Evolutionary conservation across 176 grass and related monocot species (phyloP), one percentile per base, ranked within the genome.

Genomic region (Raddia distichophylla): DNA sequence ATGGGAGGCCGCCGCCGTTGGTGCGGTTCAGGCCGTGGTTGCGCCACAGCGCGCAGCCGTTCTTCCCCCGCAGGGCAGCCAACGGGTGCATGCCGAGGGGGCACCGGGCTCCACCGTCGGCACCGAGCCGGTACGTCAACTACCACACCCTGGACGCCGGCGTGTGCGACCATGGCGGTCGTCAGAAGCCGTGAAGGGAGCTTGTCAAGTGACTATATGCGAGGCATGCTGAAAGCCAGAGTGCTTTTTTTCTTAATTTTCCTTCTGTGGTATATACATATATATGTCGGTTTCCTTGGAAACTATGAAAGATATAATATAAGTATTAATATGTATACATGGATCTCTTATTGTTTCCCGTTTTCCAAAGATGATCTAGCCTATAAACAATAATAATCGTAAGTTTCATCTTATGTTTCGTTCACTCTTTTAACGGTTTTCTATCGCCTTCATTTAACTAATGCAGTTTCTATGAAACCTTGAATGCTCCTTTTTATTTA

Each of bases 51-150:
- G 27, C 0, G 58, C 86, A 64, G 67, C 60, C 76, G n/a, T 27
- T 57, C 43, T 93, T 84, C 71, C 18, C 34, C 5, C 43, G 66
- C 4, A 60, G 67, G 18, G 94, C 69, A 59, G 81, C 83, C 8
- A 82, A 84, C 1, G 94, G 87, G 6, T 97, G 94, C 87, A 90
- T 94, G 91, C 94, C 91, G 2, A 80, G 94, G 51, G 87, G 85
- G 10, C 76, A 62, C 69, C 85, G 76, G 14, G 64, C 82, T 64
- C 94, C 94, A 15, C 87, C 91, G 43, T 97, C 94, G 16, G 91
- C 87, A 33, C 94, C 94, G 2, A 97, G 94, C 85, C 90, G 94
- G 60, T 97, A 92, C 9, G 73, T 74, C 76, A 94, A 97, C 73
- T 92, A 97, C 69, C 77, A 94, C 62, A 90, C 86, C 11, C 91